phyloP scores from a whole-genome alignment of 164 flowering plant species.

The Dillenia suffruticosa region DNA sequence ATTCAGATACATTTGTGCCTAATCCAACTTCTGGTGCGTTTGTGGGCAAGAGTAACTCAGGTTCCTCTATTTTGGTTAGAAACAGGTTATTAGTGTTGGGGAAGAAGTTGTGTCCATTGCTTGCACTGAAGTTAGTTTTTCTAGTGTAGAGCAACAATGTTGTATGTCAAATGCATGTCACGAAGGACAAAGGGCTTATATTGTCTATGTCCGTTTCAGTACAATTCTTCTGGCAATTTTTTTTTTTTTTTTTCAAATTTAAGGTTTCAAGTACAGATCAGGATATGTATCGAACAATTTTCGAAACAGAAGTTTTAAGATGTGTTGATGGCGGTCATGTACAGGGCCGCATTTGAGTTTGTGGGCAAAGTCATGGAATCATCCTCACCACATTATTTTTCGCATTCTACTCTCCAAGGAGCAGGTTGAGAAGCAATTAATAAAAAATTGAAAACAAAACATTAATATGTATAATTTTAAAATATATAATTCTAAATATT shows the following conservation, averaged over 20 bases:
- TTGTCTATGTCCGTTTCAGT: background rate
- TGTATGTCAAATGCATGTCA: background rate
- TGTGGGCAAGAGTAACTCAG: slow-evolving; percentile 19
- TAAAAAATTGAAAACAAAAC: too few relatives aligned
- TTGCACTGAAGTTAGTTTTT: background rate
- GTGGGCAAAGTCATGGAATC: too few relatives aligned
- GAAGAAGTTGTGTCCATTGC: background rate
- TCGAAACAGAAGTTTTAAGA: too few relatives aligned
- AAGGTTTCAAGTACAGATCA: background rate
- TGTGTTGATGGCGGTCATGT: too few relatives aligned
- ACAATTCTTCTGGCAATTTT: background rate
- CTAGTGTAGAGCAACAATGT: background rate
- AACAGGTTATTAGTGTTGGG: background rate
- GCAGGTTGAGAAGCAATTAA: too few relatives aligned
- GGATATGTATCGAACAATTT: background rate
- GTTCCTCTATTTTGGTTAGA: background rate
- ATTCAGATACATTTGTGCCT: slow-evolving; percentile 9
- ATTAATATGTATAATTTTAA: too few relatives aligned
- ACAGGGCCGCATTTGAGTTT: too few relatives aligned
- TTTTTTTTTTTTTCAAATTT: background rate
- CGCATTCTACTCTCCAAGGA: too few relatives aligned
- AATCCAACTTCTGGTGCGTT: slow-evolving; percentile 21
- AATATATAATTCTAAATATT: too few relatives aligned
- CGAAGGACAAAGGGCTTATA: too few relatives aligned
- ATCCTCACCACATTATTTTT: too few relatives aligned